phyloP scores from a whole-genome alignment of 768 basidiomycete species.

The Mrakia blollopis region DNA sequence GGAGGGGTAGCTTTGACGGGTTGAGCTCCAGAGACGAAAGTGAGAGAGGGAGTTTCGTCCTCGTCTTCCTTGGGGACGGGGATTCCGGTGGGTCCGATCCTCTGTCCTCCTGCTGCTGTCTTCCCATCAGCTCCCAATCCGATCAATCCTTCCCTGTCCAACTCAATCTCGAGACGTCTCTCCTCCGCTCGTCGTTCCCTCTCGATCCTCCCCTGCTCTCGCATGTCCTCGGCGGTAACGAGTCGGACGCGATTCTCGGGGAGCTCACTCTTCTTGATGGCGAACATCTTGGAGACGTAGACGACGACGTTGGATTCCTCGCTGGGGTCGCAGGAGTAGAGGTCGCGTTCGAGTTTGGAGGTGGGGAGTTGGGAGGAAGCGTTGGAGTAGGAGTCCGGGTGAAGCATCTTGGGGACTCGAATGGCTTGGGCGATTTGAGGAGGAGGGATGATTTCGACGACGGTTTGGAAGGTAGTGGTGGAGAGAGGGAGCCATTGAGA shows the following conservation, averaged over 20 bases:
- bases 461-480: conserved; percentile 81
- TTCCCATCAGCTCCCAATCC: conserved; percentile 30
- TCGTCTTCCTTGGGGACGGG: conserved; percentile 41
- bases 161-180: conserved; percentile 25
- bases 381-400: conserved; percentile 59
- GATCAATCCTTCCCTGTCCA: conserved; percentile 25
- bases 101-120: conserved; percentile 34
- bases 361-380: conserved; percentile 55
- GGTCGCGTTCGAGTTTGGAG: conserved; percentile 74
- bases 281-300: conserved; percentile 99
- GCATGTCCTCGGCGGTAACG: conserved; percentile 78
- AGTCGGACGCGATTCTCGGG: conserved; percentile 77
- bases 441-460: conserved; percentile 89
- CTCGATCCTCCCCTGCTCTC: conserved; percentile 55
- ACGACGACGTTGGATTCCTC: conserved; percentile 63
- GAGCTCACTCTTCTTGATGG: conserved; percentile 69
- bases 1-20: conserved; percentile 3
- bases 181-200: conserved; percentile 41
- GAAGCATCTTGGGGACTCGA: conserved; percentile 85
- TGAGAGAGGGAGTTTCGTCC: conserved; percentile 19
- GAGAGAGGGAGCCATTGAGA: conserved; percentile 95
- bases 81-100: not conserved
- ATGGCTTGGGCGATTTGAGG: conserved; percentile 73
- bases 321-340: conserved; percentile 65
- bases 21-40: conserved; percentile 18